phyloP scores from a whole-genome alignment of 257 asterid species.

The Gentiana straminea region DNA sequence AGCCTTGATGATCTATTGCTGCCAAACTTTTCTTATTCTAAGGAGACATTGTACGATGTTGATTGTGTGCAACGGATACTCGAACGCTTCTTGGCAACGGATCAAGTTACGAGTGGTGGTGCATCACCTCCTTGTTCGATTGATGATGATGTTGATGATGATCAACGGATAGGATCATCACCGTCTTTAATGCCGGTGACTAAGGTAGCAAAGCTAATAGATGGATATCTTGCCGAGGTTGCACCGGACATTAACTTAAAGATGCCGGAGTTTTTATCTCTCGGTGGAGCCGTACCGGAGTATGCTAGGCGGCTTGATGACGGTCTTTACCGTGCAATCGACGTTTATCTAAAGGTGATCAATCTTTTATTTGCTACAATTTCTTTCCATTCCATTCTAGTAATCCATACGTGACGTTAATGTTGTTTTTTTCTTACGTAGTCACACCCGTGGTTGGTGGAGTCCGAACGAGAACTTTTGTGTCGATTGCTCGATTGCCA shows the following conservation, averaged over 20 bases:
- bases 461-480: conserved; percentile 43
- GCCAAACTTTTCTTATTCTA: conserved; percentile 33
- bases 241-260: conserved; percentile 61
- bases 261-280: conserved; percentile 39
- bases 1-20: conserved; percentile 51
- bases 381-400: not conserved
- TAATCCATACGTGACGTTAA: too few relatives aligned
- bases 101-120: conserved; percentile 38
- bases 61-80: conserved; percentile 45
- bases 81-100: conserved; percentile 42
- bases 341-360: conserved; percentile 56
- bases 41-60: conserved; percentile 47
- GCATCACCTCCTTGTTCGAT: not conserved
- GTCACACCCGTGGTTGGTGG: conserved; percentile 49
- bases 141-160: conserved; percentile 42
- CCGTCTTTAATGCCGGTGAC: conserved; percentile 42
- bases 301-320: conserved; percentile 60
- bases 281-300: conserved; percentile 53
- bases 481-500: conserved; percentile 54
- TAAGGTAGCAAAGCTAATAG: conserved; percentile 54
- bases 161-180: conserved; percentile 43
- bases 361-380: not conserved
- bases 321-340: conserved; percentile 59
- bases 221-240: conserved; percentile 54
- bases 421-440: conserved; percentile 1